Base-by-base conservation (phyloP, 345 rosid species). In the Eucalyptus regnans region DNA sequence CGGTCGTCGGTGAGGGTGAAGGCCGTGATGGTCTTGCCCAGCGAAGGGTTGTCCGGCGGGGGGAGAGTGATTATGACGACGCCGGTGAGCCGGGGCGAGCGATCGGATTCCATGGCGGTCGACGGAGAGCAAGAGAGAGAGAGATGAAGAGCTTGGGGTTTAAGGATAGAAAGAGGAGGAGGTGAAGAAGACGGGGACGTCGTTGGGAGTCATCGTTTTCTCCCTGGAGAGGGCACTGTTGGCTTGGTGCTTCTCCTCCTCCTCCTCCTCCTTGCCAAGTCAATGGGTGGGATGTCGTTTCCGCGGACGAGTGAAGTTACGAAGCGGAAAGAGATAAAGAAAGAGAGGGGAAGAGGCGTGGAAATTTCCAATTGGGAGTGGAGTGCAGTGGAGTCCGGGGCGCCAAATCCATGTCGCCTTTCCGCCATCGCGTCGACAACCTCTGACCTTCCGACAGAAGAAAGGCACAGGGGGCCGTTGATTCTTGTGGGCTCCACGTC, bases 1-100 rank as follows among this genome's bases (percentile, higher is more conserved):
- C 58, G 58, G 48, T 89, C 87, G 88, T 90, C 93, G 85, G 96
- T 91, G 89, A 97, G 91, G 50, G 98, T 95, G 88, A 93, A 94
- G 90, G 97, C 96, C 86, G 99, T 93, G 91, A 97, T 96, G 60
- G 99, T 97, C 93, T 97, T 97, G 91, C 99, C 99, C 86, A 93
- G 33, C 54, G 96, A 95, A 86, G 96, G 98, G 79, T 96, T 94
- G 87, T 96, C 93, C 5, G 95, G 90, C 2, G 99, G 99, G 54
- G 99, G 99, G 88, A 97, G 96, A 88, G 98, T 94, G 93, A 97
- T 96, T 48, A 96, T 94, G 44, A 97, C 98, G 4, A 97, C 94
- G 7, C 96, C 93, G 64, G 87, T 93, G 22, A 95, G 60, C 29
- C 90, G 90, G 12, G 91, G 90, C 23, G 90, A 86, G 10, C 43